Evolutionary conservation across 495 filamentous ascomycete species (phyloP).

Genomic region (Xylaria castorea): DNA sequence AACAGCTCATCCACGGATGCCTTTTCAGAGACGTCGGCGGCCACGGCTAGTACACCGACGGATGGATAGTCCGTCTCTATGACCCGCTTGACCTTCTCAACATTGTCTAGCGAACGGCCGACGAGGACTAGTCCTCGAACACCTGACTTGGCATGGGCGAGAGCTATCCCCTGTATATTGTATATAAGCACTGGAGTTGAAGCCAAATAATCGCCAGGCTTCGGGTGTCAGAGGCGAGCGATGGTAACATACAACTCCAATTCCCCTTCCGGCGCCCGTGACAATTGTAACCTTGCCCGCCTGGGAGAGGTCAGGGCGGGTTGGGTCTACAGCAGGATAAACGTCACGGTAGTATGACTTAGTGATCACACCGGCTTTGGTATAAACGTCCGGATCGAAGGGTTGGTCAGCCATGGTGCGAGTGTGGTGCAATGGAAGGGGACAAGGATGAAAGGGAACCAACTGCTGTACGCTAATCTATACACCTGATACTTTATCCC

Average conservation of each 20-base stretch:
- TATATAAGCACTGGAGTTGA: background rate
- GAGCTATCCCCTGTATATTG: background rate
- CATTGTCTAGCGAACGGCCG: background rate
- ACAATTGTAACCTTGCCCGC: constrained; percentile 1
- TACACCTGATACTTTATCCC: background rate
- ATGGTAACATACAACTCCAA: background rate
- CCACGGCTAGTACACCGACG: background rate
- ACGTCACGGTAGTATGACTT: constrained; percentile 6
- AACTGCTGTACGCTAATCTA: background rate
- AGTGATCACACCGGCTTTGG: background rate
- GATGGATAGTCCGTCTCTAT: background rate
- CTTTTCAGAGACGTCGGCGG: background rate
- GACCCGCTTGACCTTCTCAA: background rate
- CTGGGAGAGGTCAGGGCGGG: background rate
- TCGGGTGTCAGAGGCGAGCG: background rate
- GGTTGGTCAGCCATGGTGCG: background rate
- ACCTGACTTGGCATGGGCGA: background rate
- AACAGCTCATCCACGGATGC: background rate
- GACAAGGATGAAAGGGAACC: background rate
- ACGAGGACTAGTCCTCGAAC: background rate
- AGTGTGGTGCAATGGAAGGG: background rate
- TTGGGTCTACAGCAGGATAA: constrained; percentile 1
- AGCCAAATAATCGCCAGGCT: too few relatives aligned
- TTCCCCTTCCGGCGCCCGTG: constrained; percentile 1
- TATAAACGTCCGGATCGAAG: constrained; percentile 1